Percentiles rank a stretch among this genome's conserved stretches.
Evolutionary conservation across 768 basidiomycete species (phyloP).

Genomic region (Suillus paluster): DNA sequence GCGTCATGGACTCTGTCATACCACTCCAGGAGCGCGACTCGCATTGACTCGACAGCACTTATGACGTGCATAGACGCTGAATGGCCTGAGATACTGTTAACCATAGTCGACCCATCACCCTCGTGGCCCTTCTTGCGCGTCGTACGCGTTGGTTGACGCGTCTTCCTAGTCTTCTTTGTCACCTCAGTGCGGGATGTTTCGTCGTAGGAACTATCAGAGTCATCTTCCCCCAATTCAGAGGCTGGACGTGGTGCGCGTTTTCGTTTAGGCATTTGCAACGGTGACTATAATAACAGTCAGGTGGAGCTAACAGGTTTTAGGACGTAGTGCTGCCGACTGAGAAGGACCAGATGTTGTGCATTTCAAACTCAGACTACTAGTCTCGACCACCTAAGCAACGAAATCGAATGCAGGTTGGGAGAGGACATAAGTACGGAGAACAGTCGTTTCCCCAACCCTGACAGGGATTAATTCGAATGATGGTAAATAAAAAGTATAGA

Average conservation of each 20-base stretch:
- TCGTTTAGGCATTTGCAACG: conserved; percentile 29
- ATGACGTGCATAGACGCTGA: conserved; percentile 55
- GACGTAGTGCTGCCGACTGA: too few relatives aligned
- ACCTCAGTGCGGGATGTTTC: conserved; percentile 14
- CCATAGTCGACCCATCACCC: neutral
- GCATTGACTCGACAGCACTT: conserved; percentile 42
- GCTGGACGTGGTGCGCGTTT: conserved; percentile 20
- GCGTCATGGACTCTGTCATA: conserved; percentile 66
- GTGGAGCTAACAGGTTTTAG: too few relatives aligned
- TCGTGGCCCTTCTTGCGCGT: conserved; percentile 19
- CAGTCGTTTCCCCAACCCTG: neutral
- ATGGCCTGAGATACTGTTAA: conserved; percentile 35
- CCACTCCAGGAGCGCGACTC: conserved; percentile 65
- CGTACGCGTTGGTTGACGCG: conserved; percentile 20
- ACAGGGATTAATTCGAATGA: neutral
- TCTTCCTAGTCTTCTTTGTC: conserved; percentile 16
- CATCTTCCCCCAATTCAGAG: conserved; percentile 18
- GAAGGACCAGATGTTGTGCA: too few relatives aligned
- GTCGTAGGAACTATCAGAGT: conserved; percentile 28
- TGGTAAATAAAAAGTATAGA: neutral
- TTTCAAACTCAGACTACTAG: neutral
- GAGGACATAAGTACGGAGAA: neutral
- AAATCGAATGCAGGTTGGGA: neutral
- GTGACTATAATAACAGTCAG: neutral
- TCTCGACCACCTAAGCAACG: too few relatives aligned